Conservation (phyloP, 2,329 filamentous ascomycete genomes). For the Cercospora zeina region DNA sequence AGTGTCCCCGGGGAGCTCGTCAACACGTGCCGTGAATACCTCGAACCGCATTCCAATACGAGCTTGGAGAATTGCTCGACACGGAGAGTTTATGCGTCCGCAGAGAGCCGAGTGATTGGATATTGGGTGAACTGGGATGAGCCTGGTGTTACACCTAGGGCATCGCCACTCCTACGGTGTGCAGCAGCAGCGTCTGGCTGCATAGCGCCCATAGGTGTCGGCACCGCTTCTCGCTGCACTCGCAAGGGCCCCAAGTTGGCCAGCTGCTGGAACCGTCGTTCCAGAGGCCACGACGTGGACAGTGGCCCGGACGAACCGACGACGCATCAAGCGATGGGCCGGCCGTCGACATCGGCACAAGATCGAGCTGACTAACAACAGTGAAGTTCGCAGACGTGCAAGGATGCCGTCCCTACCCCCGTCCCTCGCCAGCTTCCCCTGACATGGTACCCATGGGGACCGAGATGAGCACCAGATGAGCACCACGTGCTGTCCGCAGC, state of each 20-base stretch:
- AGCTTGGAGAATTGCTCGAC: neutral
- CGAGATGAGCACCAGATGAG: slow-evolving; percentile 6
- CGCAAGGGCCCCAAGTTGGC: neutral
- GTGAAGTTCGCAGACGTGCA: neutral
- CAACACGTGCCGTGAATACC: neutral
- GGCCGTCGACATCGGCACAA: neutral
- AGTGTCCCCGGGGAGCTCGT: neutral
- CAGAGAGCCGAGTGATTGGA: neutral
- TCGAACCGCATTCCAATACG: neutral
- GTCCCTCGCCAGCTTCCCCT: slow-evolving; percentile 1
- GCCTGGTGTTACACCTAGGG: neutral
- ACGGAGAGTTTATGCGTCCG: neutral
- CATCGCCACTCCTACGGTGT: neutral
- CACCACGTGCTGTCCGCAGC: neutral
- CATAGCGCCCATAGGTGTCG: neutral
- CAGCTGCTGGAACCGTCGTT: neutral
- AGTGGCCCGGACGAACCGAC: neutral
- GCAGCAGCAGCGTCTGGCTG: neutral
- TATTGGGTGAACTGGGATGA: neutral
- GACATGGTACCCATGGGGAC: neutral
- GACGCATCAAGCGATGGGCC: neutral
- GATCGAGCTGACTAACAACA: neutral
- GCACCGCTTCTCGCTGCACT: neutral
- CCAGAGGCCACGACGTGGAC: neutral
- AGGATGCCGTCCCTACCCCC: neutral